Base-by-base conservation (phyloP, 768 basidiomycete genomes). In the Pisolithus microcarpus region DNA sequence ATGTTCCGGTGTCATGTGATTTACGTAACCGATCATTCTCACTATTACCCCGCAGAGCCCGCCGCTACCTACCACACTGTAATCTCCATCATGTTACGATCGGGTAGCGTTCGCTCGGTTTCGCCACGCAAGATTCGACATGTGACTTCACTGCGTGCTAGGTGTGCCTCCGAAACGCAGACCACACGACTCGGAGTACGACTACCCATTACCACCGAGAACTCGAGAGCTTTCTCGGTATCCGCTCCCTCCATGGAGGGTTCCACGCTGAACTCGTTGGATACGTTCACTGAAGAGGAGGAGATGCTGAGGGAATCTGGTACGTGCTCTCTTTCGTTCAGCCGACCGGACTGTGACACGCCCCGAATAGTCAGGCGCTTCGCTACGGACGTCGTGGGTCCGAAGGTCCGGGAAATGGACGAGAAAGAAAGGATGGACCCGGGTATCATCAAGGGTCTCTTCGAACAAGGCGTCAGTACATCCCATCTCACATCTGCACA, bases 371-470 rank as follows among this genome's bases (percentile, higher is more conserved):
- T 97, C 21, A 77, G 77, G 60, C 85, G 90, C 24, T 98, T 97
- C 60, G 91, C 94, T 0, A 75, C 78, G 47, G 93, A 98, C 47
- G 84, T 95, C 26, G 81, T 99, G 18, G 88, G 72, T 3, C 96
- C 96, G 43, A 90, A 84, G 67, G 94, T 96, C 52, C 79, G 84
- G 19, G 92, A 94, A 67, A 99, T 99, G 96, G 96, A 99, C 62
- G 96, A 99, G 76, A 87, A 84, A 49, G 95, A 99, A 70, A 72
- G 67, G 51, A 98, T 99, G 95, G 93, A 97, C 64, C 82, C 89
- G 1, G 76, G 71, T 0, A 66, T 99, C 55, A 90, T 98, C 62
- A 75, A 87, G 60, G 91, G 84, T 0, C 76, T 97, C 11, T 99
- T 97, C 55, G 92, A 96, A 46, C 92, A 96, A 70, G 96, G 96